These are phyloP conservation scores for Diospyros lotus DNA, from an alignment of 148 eudicot species.

Conservation along the genomic window DNA sequence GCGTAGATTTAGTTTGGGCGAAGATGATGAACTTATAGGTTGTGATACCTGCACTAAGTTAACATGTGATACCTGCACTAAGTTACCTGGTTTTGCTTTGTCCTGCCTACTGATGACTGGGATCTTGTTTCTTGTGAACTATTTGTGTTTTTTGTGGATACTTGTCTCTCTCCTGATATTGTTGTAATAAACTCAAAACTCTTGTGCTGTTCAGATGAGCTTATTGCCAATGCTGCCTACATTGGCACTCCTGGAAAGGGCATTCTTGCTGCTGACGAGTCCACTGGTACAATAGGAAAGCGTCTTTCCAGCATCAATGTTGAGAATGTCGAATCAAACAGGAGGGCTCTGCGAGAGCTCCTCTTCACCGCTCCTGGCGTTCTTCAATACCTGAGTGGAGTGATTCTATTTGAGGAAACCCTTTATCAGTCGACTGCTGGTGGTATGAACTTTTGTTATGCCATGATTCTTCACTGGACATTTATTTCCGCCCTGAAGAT, in stretches of 20 bases:
- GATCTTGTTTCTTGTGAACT: too few species aligned
- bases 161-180: neutral
- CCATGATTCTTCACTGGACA: too few species aligned
- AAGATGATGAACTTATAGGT: too few species aligned
- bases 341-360: slow-evolving; percentile 91
- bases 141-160: neutral
- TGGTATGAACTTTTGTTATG: slow-evolving; percentile 29
- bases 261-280: slow-evolving; percentile 95
- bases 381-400: slow-evolving; percentile 76
- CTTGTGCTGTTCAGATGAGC: slow-evolving; percentile 54
- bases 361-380: slow-evolving; percentile 86
- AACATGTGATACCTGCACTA: too few species aligned
- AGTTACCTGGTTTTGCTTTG: too few species aligned
- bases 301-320: slow-evolving; percentile 79
- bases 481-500: neutral
- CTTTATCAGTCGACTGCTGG: slow-evolving; percentile 78
- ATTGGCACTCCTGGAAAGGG: slow-evolving; percentile 98
- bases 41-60: too few species aligned
- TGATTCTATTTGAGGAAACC: slow-evolving; percentile 93
- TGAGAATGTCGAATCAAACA: slow-evolving; percentile 81
- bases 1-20: too few species aligned
- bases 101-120: too few species aligned
- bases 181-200: neutral
- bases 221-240: slow-evolving; percentile 77
- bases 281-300: slow-evolving; percentile 96